Evolutionary conservation across 805 yeast genomes (phyloP), one percentile per base, ranked within the genome.

Genomic region (Suhomyces sp.): DNA sequence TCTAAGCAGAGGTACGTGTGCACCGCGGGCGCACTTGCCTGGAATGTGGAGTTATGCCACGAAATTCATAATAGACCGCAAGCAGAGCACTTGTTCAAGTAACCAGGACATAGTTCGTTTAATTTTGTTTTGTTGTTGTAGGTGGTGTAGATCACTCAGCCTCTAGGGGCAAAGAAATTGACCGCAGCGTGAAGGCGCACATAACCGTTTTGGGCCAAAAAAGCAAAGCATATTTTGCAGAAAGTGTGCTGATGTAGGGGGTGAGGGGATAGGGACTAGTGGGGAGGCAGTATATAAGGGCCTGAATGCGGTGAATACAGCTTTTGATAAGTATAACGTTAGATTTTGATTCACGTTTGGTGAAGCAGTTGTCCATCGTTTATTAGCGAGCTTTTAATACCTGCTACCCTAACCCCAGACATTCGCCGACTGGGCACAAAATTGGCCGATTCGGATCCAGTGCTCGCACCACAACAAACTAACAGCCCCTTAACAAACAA

Each of bases 401-500:
- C 35, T 31, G 17, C 35, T 13, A 31, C 17, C 4, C 35, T 31
- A 8, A 17, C 44, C 44, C 44, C 44, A 40, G 43, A 41, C 43
- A 39, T 39, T 19, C 13, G 35, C 17, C 17, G 17, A 27, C 31
- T n/a, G 35, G 35, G 35, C 41, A 37, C 41, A 37, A 37, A 37
- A 37, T 31, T n/a, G 35, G 17, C 35, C 35, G 17, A 31, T n/a
- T 6, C 35, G 35, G 35, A 31, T 41, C 19, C 44, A 41, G 46
- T 43, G 46, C 46, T 43, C 46, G 46, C 35, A 43, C 46, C 37
- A 25, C 35, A 17, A 22, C 15, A 27, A 27, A 27, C 24, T 43
- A 13, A 37, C 41, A 43, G 46, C 46, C 46, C 37, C 46, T 25
- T 43, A 43, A 43, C 31, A 43, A 21, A 40, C 43, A 20, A 40